Evolutionary conservation across 2,329 filamentous ascomycete species (phyloP).

Genomic region (Ceratocystis lukuohia): DNA sequence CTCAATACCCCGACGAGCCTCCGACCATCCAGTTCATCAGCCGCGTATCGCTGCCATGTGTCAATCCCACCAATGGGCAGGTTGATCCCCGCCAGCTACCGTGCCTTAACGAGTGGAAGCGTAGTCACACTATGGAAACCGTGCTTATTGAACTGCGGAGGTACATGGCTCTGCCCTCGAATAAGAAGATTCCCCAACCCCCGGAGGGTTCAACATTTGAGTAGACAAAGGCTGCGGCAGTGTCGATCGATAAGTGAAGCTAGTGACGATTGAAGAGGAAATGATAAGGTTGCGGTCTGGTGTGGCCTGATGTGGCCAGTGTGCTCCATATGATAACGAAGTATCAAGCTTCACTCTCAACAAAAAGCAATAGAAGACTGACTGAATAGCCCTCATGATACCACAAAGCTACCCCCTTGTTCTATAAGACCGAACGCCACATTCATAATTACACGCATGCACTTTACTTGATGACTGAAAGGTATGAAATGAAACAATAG

Average conservation of each 20-base stretch:
- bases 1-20: slow-evolving; percentile 75
- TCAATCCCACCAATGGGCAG: slow-evolving; percentile 65
- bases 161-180: slow-evolving; percentile 82
- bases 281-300: neutral
- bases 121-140: slow-evolving; percentile 90
- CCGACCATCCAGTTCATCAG: slow-evolving; percentile 87
- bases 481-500: neutral
- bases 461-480: neutral
- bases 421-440: neutral
- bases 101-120: slow-evolving; percentile 80
- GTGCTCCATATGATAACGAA: neutral
- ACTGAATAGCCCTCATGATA: neutral
- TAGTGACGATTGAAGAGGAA: too few species aligned
- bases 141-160: slow-evolving; percentile 75
- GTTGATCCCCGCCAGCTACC: slow-evolving; percentile 75
- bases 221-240: neutral
- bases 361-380: neutral
- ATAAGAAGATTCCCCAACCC: slow-evolving; percentile 94
- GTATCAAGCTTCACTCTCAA: neutral
- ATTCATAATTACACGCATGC: neutral
- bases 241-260: neutral
- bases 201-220: slow-evolving; percentile 57
- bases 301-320: neutral
- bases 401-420: neutral
- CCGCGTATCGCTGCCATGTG: slow-evolving; percentile 91